These are phyloP conservation scores for Geotrichum phurueaensis DNA, from an alignment of 1,139 yeast genomes.

Conservation along the genomic window DNA sequence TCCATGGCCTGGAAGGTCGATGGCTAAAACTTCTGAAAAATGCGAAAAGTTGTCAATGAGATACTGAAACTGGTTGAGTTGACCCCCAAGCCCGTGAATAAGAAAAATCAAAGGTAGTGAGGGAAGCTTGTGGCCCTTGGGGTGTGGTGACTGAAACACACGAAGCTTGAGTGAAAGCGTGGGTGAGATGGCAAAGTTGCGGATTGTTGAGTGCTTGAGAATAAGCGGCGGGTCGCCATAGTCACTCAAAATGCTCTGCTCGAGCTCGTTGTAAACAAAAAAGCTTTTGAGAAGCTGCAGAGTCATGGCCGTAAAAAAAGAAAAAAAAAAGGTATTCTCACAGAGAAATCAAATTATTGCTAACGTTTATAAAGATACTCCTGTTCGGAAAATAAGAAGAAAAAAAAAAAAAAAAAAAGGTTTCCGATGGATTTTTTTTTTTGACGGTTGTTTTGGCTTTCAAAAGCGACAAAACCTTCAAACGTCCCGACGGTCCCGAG, in stretches of 20 bases:
- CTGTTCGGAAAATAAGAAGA: background rate
- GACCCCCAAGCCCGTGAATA: conserved; percentile 76
- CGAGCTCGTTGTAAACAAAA: conserved; percentile 28
- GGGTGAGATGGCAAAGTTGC: conserved; percentile 5
- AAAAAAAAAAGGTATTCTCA: background rate
- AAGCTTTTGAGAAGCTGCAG: conserved; percentile 23
- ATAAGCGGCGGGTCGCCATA: conserved; percentile 21
- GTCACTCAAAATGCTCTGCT: conserved; percentile 23
- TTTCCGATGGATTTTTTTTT: background rate
- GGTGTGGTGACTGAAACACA: conserved; percentile 31
- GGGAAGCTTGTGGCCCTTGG: conserved; percentile 31
- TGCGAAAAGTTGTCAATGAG: conserved; percentile 59
- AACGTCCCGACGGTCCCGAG: background rate
- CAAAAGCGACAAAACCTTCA: background rate
- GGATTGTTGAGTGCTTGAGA: conserved; percentile 17
- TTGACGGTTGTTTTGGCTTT: background rate
- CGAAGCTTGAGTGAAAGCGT: conserved; percentile 25
- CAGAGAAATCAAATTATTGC: background rate
- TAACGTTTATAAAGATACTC: background rate
- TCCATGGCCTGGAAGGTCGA: conserved; percentile 78
- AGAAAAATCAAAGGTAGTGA: conserved; percentile 53
- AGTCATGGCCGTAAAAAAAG: conserved; percentile 4
- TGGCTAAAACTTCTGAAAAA: conserved; percentile 55
- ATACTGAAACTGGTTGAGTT: conserved; percentile 64
- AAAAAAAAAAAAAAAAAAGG: background rate